Base-by-base conservation (phyloP, 495 filamentous ascomycete species). In the Penicillium herquei region DNA sequence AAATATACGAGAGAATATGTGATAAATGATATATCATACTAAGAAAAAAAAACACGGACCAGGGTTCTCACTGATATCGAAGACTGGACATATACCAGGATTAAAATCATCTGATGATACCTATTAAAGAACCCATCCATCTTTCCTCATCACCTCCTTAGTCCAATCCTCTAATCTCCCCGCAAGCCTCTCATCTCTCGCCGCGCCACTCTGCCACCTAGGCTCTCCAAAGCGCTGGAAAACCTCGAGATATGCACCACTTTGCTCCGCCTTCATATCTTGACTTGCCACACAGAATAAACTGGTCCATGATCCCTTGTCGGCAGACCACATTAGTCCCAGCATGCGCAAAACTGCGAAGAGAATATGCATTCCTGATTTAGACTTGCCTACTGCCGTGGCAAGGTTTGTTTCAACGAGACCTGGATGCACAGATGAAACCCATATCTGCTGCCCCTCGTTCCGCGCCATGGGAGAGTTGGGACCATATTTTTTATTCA, bases 391-490 rank as follows among this genome's bases (percentile, higher is more conserved):
- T 14, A 41, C 37, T 10, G 54, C 49, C 35, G 52, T 61, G 17
- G 50, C 63, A 17, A 76, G 56, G 50, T 74, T 66, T 34, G 63
- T 76, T 40, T 73, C 61, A 0, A 76, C 71, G 10, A 72, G 1
- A n/a, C 78, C 74, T 7, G 75, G 76, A 65, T 79, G 75, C 39
- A 79, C 77, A 13, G 65, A 58, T 37, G 69, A 55, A 26, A 57
- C 49, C 70, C 69, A 72, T 44, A 77, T 73, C 57, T 74, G 71
- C 26, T 70, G 72, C 7, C 65, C 48, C 6, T 62, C 62, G 5
- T 50, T 58, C 30, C 35, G 51, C 26, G 67, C 67, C 40, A 58
- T 64, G 8, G 40, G 39, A 9, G 68, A 71, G 8, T 55, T 53
- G 11, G 75, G 75, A 5, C 74, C 77, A 49, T 74, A 78, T 32